These are phyloP conservation scores for Ambrosiella xylebori DNA, from an alignment of 2,329 filamentous ascomycete genomes.

Conservation along the genomic window DNA sequence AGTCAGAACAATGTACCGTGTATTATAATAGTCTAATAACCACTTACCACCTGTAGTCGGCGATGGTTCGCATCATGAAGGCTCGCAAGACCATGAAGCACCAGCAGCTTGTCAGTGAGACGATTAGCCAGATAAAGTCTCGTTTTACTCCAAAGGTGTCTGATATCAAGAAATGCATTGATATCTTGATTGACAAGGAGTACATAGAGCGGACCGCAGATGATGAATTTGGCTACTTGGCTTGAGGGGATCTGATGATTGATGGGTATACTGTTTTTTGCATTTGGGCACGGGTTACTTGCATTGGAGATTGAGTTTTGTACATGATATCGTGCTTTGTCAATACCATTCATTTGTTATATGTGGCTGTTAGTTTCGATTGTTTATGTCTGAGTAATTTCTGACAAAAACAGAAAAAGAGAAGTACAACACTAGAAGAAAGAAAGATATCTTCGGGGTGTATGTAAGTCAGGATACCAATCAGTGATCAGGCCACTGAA, in stretches of 20 bases:
- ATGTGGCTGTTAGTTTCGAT: too few species aligned
- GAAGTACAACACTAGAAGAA: background rate
- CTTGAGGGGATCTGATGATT: constrained; percentile 37
- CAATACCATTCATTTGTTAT: too few species aligned
- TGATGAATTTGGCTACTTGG: constrained; percentile 87
- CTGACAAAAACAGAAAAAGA: background rate
- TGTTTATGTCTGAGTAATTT: background rate
- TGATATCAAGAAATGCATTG: constrained; percentile 99
- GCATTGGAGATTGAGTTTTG: background rate
- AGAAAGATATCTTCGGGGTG: background rate
- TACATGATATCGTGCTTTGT: background rate
- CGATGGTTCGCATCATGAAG: constrained; percentile 99
- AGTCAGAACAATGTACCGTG: constrained; percentile 21
- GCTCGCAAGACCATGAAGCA: constrained; percentile 99
- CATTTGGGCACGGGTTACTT: background rate
- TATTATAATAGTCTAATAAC: background rate
- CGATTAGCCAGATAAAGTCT: constrained; percentile 83
- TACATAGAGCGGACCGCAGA: constrained; percentile 91
- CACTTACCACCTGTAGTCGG: constrained; percentile 48
- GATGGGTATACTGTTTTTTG: background rate
- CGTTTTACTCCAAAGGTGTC: constrained; percentile 84
- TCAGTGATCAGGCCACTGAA: background rate
- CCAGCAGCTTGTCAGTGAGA: constrained; percentile 80
- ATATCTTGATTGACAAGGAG: constrained; percentile 96
- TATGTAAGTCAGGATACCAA: background rate